Percentiles rank a stretch among this genome's conserved stretches.
Conservation (phyloP, 179 eudicot species). For the Spinacia oleracea region DNA sequence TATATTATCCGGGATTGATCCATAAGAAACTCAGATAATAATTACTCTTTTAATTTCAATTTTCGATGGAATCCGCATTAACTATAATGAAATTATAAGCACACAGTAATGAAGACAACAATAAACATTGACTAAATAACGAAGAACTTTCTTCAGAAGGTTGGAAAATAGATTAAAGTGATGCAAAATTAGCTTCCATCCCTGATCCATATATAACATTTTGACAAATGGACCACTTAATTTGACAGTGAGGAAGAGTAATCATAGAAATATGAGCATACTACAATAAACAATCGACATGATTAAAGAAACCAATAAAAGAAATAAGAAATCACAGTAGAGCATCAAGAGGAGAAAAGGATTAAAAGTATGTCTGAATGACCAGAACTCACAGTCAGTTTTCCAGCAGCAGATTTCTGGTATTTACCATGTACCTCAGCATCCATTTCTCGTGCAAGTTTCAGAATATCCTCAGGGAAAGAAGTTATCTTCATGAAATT, state of each 20-base stretch:
- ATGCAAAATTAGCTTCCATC: neutral
- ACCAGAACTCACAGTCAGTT: conserved; percentile 49
- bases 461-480: conserved; percentile 50
- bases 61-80: neutral
- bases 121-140: neutral
- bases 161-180: neutral
- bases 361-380: neutral
- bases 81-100: neutral
- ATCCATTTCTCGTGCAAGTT: conserved; percentile 58
- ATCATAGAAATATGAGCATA: neutral
- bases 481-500: conserved; percentile 31
- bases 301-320: neutral
- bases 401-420: conserved; percentile 52
- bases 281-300: neutral
- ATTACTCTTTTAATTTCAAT: neutral
- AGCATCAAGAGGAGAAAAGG: neutral
- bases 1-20: neutral
- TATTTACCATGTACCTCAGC: conserved; percentile 56
- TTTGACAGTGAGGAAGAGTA: neutral
- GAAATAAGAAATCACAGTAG: neutral
- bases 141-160: neutral
- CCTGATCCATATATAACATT: neutral
- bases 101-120: neutral
- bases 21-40: neutral
- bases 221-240: neutral